Percentiles rank a stretch among this genome's conserved stretches.
Evolutionary conservation across 768 basidiomycete species (phyloP).

Genomic region (Pilatotrama ljubarskyi): DNA sequence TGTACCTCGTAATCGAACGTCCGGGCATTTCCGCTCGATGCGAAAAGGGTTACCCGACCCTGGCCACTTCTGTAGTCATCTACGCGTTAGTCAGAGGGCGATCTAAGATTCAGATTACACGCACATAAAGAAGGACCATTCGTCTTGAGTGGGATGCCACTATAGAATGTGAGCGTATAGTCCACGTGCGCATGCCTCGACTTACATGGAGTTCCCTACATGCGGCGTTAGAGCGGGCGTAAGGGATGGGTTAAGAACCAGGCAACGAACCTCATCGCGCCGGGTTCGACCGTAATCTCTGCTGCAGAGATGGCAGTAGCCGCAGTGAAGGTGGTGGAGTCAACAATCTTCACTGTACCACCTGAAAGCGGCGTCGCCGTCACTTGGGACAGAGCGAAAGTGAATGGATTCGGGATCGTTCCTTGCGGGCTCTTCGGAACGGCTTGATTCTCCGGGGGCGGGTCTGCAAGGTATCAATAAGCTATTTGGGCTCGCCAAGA

Average conservation of each 20-base stretch:
- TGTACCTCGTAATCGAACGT: conserved; percentile 48
- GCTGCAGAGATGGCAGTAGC: conserved; percentile 51
- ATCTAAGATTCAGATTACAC: conserved; percentile 24
- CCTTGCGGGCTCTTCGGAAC: conserved; percentile 45
- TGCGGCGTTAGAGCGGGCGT: conserved; percentile 20
- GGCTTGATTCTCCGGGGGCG: conserved; percentile 37
- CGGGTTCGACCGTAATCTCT: conserved; percentile 57
- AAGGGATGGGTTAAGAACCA: not conserved
- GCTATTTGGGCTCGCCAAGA: not conserved
- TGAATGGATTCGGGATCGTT: conserved; percentile 42
- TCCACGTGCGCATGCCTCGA: not conserved
- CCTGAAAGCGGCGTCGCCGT: conserved; percentile 45
- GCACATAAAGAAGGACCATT: conserved; percentile 62
- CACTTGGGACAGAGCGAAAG: conserved; percentile 48
- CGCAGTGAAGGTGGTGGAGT: conserved; percentile 49
- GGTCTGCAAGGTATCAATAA: conserved; percentile 24
- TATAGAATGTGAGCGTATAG: conserved; percentile 26
- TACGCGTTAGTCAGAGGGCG: not conserved
- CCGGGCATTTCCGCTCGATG: conserved; percentile 38
- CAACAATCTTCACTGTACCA: conserved; percentile 52
- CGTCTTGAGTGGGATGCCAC: conserved; percentile 71
- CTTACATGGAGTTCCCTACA: conserved; percentile 55
- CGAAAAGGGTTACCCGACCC: conserved; percentile 46
- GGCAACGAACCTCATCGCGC: conserved; percentile 52
- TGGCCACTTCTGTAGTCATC: conserved; percentile 36